Percentiles rank a stretch among this genome's conserved stretches.
phyloP scores from a whole-genome alignment of 371 early-diverging fungal genomes.

The Mucor sp. region DNA sequence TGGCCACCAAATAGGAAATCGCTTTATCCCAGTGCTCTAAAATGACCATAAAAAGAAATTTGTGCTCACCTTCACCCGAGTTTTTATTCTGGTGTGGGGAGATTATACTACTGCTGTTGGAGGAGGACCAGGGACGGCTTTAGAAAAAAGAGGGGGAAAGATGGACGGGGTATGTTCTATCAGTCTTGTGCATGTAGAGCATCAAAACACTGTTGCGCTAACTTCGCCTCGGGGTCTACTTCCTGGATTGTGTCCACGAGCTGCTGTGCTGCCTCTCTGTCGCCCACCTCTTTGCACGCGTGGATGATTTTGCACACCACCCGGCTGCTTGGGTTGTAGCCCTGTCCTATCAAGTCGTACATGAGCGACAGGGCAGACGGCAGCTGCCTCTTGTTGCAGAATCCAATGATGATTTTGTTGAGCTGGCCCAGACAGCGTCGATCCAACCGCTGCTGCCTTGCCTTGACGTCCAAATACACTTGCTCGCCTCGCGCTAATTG shows the following conservation, averaged over 20 bases:
- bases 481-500: conserved; percentile 20
- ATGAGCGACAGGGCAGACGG: conserved; percentile 17
- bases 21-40: not conserved
- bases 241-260: conserved; percentile 7
- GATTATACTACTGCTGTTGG: not conserved
- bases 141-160: not conserved
- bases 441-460: not conserved
- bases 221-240: not conserved
- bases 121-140: not conserved
- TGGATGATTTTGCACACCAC: not conserved
- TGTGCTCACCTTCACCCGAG: not conserved
- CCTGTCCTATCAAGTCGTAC: conserved; percentile 20
- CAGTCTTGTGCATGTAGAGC: not conserved
- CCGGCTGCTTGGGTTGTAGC: conserved; percentile 6
- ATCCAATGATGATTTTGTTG: conserved; percentile 6
- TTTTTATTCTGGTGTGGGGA: not conserved
- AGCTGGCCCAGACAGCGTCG: not conserved
- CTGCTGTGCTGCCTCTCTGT: conserved; percentile 16
- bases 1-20: not conserved
- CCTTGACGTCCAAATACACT: conserved; percentile 23
- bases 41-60: not conserved
- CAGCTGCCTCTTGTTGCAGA: conserved; percentile 6
- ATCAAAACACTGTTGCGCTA: not conserved
- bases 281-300: not conserved
- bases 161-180: not conserved